phyloP scores from a whole-genome alignment of 192 early-diverging fungal species.

The Coemansia sp. region DNA sequence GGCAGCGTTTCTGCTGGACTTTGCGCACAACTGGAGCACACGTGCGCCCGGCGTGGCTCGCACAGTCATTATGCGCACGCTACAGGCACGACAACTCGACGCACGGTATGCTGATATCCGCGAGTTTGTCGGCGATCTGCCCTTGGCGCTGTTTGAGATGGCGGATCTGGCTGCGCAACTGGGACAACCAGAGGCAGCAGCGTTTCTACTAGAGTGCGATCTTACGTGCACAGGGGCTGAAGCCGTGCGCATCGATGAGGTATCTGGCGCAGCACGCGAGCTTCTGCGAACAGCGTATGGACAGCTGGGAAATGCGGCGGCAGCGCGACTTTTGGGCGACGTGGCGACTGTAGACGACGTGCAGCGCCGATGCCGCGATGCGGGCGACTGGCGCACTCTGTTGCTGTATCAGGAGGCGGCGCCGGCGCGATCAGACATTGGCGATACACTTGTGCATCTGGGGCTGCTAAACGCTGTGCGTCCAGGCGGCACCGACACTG shows the following conservation, averaged over 20 bases:
- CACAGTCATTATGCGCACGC: slow-evolving; percentile 20
- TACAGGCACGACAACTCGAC: slow-evolving; percentile 36
- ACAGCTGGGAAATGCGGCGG: slow-evolving; percentile 40
- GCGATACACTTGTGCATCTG: slow-evolving; percentile 42
- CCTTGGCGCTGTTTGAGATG: slow-evolving; percentile 46
- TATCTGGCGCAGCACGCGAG: slow-evolving; percentile 29
- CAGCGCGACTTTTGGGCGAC: slow-evolving; percentile 32
- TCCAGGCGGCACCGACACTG: slow-evolving; percentile 7
- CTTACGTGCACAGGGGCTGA: slow-evolving; percentile 31
- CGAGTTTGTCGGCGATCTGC: slow-evolving; percentile 33
- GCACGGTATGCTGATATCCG: slow-evolving; percentile 38
- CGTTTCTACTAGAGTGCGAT: slow-evolving; percentile 50
- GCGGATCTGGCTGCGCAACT: slow-evolving; percentile 40
- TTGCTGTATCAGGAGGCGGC: slow-evolving; percentile 46
- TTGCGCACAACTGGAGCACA: slow-evolving; percentile 46
- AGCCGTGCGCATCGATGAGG: slow-evolving; percentile 13
- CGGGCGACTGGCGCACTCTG: slow-evolving; percentile 44
- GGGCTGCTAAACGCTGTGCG: slow-evolving; percentile 38
- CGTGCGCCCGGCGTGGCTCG: slow-evolving; percentile 33
- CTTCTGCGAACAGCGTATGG: slow-evolving; percentile 34
- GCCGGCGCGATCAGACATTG: slow-evolving; percentile 11
- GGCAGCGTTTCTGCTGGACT: slow-evolving; percentile 42
- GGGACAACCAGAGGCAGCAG: slow-evolving; percentile 34
- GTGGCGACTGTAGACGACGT: slow-evolving; percentile 27
- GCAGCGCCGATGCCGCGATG: slow-evolving; percentile 37